Evolutionary conservation across 2,329 filamentous ascomycete genomes (phyloP).

Genomic region (Aureobasidium musti): DNA sequence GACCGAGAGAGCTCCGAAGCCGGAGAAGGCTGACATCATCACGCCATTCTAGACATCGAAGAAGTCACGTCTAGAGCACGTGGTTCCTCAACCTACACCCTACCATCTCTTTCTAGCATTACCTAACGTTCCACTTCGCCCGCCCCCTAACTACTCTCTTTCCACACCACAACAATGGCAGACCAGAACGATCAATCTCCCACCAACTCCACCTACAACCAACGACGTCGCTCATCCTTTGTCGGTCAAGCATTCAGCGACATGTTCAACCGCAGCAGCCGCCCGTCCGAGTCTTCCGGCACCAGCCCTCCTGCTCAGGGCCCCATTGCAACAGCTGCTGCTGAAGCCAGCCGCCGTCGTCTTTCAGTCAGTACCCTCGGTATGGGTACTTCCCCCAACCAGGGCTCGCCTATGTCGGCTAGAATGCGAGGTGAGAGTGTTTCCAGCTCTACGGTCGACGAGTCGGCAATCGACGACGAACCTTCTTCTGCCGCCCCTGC

Average conservation of each 20-base stretch:
- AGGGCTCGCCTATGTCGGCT: conserved; percentile 48
- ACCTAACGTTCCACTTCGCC: neutral
- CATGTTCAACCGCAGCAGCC: conserved; percentile 48
- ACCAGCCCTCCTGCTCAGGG: conserved; percentile 41
- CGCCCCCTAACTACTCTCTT: neutral
- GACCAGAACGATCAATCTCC: conserved; percentile 46
- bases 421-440: conserved; percentile 49
- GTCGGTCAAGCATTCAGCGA: conserved; percentile 53
- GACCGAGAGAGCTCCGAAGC: conserved; percentile 5
- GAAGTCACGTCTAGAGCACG: conserved; percentile 23
- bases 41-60: conserved; percentile 9
- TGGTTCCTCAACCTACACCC: neutral
- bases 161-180: conserved; percentile 36
- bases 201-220: conserved; percentile 41
- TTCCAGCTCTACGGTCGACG: conserved; percentile 51
- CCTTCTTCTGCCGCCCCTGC: conserved; percentile 52
- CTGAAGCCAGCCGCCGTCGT: conserved; percentile 53
- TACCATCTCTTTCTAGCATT: neutral
- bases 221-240: conserved; percentile 50
- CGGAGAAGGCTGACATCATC: conserved; percentile 22
- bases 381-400: conserved; percentile 48
- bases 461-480: conserved; percentile 58
- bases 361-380: conserved; percentile 55
- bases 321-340: conserved; percentile 53
- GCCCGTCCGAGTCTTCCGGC: conserved; percentile 31